Evolutionary conservation across 805 yeast species (phyloP).

Genomic region (Ogataea paraovalis): DNA sequence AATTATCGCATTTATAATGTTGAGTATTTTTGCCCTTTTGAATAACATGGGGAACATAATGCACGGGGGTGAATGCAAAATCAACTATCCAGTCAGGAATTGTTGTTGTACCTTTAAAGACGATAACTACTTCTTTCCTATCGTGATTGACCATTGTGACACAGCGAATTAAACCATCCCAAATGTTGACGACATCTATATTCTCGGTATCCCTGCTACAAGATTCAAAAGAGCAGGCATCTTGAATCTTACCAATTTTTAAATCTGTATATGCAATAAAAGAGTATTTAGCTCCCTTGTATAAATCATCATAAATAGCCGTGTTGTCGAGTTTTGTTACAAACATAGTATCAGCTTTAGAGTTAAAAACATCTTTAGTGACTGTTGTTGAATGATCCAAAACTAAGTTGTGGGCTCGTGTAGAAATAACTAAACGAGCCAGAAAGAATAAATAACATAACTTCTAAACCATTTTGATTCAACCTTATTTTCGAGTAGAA

Average conservation of each 20-base stretch:
- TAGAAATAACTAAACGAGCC: too few species aligned
- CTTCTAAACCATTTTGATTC: too few species aligned
- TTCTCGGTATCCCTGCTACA: conserved; percentile 23
- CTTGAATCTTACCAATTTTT: conserved; percentile 19
- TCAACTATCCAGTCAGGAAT: conserved; percentile 61
- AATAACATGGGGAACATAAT: conserved; percentile 40
- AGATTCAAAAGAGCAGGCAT: conserved; percentile 18
- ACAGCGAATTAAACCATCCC: conserved; percentile 51
- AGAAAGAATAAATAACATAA: too few species aligned
- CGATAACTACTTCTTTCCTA: conserved; percentile 41
- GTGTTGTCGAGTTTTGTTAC: not conserved
- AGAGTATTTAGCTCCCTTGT: conserved; percentile 30
- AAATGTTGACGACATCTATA: conserved; percentile 37
- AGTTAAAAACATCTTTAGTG: too few species aligned
- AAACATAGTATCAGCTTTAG: not conserved
- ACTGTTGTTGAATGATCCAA: too few species aligned
- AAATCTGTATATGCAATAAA: conserved; percentile 30
- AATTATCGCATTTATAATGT: conserved; percentile 39
- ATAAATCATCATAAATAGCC: conserved; percentile 28
- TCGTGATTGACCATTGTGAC: conserved; percentile 47
- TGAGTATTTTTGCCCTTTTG: conserved; percentile 17
- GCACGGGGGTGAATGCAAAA: conserved; percentile 42
- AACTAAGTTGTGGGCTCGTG: too few species aligned
- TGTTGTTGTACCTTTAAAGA: conserved; percentile 62
- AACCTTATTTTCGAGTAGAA: too few species aligned